phyloP scores from a whole-genome alignment of 139 green algal species.

The Picochlorum sp. region DNA sequence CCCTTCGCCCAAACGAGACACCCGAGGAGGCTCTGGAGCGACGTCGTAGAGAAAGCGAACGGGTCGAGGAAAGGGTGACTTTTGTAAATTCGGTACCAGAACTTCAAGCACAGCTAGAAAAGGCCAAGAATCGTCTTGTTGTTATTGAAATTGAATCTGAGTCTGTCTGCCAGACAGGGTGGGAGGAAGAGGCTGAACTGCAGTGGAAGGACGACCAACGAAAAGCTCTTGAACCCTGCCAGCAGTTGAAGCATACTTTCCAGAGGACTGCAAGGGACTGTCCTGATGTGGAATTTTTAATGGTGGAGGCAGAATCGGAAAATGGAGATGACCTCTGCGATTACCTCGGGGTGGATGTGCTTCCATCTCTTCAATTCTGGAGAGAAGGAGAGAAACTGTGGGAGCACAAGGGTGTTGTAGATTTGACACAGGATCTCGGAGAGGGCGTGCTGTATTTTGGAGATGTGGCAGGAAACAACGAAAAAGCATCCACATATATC shows the following conservation, averaged over 20 bases:
- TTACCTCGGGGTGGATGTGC: conserved; percentile 50
- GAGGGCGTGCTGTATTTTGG: conserved; percentile 66
- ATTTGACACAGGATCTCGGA: conserved; percentile 52
- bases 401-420: conserved; percentile 57
- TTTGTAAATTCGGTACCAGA: conserved; percentile 35
- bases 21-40: conserved; percentile 48
- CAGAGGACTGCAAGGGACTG: conserved; percentile 64
- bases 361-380: conserved; percentile 78
- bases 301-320: conserved; percentile 46
- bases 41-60: conserved; percentile 43
- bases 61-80: conserved; percentile 56
- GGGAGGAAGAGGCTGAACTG: conserved; percentile 67
- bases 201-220: conserved; percentile 67
- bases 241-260: conserved; percentile 64
- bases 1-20: conserved; percentile 36
- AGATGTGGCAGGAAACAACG: conserved; percentile 42
- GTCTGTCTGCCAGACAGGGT: conserved; percentile 57
- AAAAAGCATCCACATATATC: conserved; percentile 44
- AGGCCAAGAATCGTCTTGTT: conserved; percentile 55
- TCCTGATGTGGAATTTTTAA: conserved; percentile 59
- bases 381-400: conserved; percentile 52
- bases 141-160: conserved; percentile 66
- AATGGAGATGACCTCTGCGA: conserved; percentile 46
- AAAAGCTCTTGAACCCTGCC: conserved; percentile 44
- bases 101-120: conserved; percentile 29